Evolutionary conservation across 768 basidiomycete species (phyloP).

Genomic region (Arthromyces matolae): DNA sequence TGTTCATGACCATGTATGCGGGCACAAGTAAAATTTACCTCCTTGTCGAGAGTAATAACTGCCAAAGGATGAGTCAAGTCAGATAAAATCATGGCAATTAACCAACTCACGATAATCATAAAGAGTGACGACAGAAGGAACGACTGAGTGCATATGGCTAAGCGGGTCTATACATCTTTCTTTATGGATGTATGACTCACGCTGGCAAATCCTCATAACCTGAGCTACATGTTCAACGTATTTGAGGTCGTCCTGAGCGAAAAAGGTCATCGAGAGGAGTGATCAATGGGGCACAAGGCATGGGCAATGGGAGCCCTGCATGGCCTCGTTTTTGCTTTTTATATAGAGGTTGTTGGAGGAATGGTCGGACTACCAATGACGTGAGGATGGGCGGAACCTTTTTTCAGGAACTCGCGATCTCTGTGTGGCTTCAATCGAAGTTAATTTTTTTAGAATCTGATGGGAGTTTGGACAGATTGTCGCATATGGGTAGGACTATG

Average conservation of each 20-base stretch:
- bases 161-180: not conserved
- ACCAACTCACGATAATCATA: slow-evolving; percentile 24
- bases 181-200: slow-evolving; percentile 10
- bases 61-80: not conserved
- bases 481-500: too few relatives aligned
- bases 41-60: slow-evolving; percentile 28
- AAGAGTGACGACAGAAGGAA: slow-evolving; percentile 19
- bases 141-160: slow-evolving; percentile 8
- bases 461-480: too few relatives aligned
- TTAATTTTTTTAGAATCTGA: too few relatives aligned
- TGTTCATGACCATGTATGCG: too few relatives aligned
- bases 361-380: too few relatives aligned
- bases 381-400: too few relatives aligned
- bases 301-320: not conserved
- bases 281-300: not conserved
- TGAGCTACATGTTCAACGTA: slow-evolving; percentile 8
- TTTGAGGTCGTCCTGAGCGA: not conserved
- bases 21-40: slow-evolving; percentile 16
- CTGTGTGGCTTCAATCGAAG: too few relatives aligned
- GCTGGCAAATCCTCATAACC: slow-evolving; percentile 18
- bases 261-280: slow-evolving; percentile 6
- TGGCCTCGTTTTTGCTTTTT: not conserved
- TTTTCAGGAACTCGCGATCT: too few relatives aligned
- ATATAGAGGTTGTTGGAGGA: not conserved
- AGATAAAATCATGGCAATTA: not conserved